These are phyloP conservation scores for Melastoma candidum DNA, from an alignment of 441 rosid genomes.

Conservation along the genomic window DNA sequence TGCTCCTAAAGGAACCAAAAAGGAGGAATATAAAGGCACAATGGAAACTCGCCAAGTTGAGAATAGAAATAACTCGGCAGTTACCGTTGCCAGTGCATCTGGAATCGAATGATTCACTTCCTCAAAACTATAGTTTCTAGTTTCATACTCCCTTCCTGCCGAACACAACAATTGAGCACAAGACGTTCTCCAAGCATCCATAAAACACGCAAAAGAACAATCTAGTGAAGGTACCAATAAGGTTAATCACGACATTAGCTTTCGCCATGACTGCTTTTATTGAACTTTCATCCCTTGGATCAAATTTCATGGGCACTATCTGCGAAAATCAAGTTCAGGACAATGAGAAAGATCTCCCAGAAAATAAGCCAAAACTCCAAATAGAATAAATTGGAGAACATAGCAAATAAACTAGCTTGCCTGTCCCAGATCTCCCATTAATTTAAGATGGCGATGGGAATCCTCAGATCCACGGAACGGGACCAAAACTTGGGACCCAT, in stretches of 20 bases:
- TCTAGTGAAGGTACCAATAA: slow-evolving; percentile 47
- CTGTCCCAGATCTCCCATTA: slow-evolving; percentile 99
- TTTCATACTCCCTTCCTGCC: slow-evolving; percentile 81
- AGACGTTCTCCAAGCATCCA: slow-evolving; percentile 8
- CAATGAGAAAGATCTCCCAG: not conserved
- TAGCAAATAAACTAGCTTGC: slow-evolving; percentile 20
- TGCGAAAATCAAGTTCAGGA: slow-evolving; percentile 23
- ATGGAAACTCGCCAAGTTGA: too few relatives aligned
- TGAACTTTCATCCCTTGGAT: slow-evolving; percentile 86
- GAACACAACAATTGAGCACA: not conserved
- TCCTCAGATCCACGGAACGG: slow-evolving; percentile 98
- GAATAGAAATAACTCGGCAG: too few relatives aligned
- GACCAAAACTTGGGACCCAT: slow-evolving; percentile 96
- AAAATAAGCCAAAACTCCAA: not conserved
- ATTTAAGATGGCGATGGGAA: slow-evolving; percentile 77
- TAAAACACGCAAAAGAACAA: slow-evolving; percentile 2
- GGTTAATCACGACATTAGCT: slow-evolving; percentile 97
- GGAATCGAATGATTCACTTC: slow-evolving; percentile 83
- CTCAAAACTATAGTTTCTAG: slow-evolving; percentile 93
- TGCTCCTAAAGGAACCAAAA: too few relatives aligned
- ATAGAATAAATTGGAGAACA: not conserved
- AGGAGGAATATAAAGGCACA: too few relatives aligned
- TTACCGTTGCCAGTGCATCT: slow-evolving; percentile 73
- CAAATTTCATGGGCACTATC: slow-evolving; percentile 92
- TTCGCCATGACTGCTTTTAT: slow-evolving; percentile 98